A percentile compares a stretch with the other conserved stretches of the same genome.
Conservation (phyloP, 2,329 filamentous ascomycete genomes). For the Fusarium torreyae region DNA sequence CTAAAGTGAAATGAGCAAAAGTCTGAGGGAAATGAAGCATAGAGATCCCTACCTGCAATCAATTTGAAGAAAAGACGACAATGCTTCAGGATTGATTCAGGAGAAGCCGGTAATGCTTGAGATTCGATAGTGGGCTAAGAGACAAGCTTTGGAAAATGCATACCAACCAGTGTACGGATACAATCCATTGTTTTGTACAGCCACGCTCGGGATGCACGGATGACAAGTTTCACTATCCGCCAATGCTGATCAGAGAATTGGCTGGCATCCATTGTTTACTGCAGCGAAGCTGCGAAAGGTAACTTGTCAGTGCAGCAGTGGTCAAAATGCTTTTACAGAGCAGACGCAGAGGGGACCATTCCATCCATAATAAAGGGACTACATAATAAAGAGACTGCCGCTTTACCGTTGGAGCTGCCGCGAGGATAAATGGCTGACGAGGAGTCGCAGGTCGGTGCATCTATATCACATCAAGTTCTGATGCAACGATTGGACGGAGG, state of each 20-base stretch:
- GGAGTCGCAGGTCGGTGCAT: slow-evolving; percentile 7
- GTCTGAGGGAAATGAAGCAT: slow-evolving; percentile 30
- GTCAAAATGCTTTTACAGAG: slow-evolving; percentile 10
- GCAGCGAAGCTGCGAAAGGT: slow-evolving; percentile 7
- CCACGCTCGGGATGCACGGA: slow-evolving; percentile 43
- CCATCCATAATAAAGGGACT: slow-evolving; percentile 11
- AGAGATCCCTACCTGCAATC: background rate
- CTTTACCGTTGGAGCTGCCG: slow-evolving; percentile 36
- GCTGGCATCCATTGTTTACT: slow-evolving; percentile 27
- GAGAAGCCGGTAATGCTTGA: slow-evolving; percentile 6
- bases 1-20: slow-evolving; percentile 28
- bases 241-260: slow-evolving; percentile 23
- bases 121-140: slow-evolving; percentile 2
- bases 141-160: slow-evolving; percentile 15
- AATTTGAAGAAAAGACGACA: slow-evolving; percentile 11
- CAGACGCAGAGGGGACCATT: slow-evolving; percentile 25
- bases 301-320: background rate
- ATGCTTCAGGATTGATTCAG: background rate
- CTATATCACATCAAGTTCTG: slow-evolving; percentile 18
- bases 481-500: slow-evolving; percentile 29
- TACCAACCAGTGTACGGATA: slow-evolving; percentile 8
- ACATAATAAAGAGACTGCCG: slow-evolving; percentile 16
- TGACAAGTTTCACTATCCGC: slow-evolving; percentile 33
- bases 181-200: slow-evolving; percentile 39
- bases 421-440: slow-evolving; percentile 8